phyloP scores from a whole-genome alignment of 2,329 filamentous ascomycete species.

The Penicillium psychrosexuale region DNA sequence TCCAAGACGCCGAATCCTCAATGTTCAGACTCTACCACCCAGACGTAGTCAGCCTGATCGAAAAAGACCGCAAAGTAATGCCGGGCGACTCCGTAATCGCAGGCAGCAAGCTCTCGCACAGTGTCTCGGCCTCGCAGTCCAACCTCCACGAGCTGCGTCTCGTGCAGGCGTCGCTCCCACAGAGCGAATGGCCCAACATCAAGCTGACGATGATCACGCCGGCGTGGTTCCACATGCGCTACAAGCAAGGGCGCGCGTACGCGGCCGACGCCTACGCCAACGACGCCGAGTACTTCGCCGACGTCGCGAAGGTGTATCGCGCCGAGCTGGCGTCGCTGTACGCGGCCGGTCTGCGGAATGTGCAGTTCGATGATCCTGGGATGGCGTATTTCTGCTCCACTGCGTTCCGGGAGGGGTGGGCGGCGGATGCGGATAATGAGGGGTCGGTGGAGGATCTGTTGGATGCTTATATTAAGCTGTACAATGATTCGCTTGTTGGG shows the following conservation, averaged over 20 bases:
- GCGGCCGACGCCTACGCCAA: conserved; percentile 54
- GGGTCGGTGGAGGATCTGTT: conserved; percentile 68
- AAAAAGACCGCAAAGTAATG: conserved; percentile 28
- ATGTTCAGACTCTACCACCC: conserved; percentile 30
- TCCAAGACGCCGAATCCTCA: conserved; percentile 26
- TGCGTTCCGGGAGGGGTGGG: conserved; percentile 68
- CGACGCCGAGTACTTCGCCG: conserved; percentile 61
- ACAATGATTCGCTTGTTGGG: conserved; percentile 67
- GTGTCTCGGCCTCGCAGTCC: conserved; percentile 11
- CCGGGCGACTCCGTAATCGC: conserved; percentile 29
- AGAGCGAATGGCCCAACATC: conserved; percentile 61
- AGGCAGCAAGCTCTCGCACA: conserved; percentile 24
- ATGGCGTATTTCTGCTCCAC: conserved; percentile 71
- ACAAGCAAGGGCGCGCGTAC: conserved; percentile 55
- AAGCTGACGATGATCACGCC: conserved; percentile 67
- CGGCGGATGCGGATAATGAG: conserved; percentile 63
- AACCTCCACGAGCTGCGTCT: conserved; percentile 26
- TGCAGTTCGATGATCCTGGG: conserved; percentile 65
- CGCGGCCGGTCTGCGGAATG: conserved; percentile 60
- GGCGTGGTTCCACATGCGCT: conserved; percentile 67
- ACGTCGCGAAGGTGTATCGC: conserved; percentile 63
- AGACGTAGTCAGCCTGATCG: conserved; percentile 27
- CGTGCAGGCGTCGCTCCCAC: conserved; percentile 43
- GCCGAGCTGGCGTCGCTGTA: conserved; percentile 60
- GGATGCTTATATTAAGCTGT: conserved; percentile 71